Percentiles rank a stretch among this genome's conserved stretches.
These are phyloP conservation scores for Persicaria tinctoria DNA, from an alignment of 148 eudicot species.

Conservation along the genomic window DNA sequence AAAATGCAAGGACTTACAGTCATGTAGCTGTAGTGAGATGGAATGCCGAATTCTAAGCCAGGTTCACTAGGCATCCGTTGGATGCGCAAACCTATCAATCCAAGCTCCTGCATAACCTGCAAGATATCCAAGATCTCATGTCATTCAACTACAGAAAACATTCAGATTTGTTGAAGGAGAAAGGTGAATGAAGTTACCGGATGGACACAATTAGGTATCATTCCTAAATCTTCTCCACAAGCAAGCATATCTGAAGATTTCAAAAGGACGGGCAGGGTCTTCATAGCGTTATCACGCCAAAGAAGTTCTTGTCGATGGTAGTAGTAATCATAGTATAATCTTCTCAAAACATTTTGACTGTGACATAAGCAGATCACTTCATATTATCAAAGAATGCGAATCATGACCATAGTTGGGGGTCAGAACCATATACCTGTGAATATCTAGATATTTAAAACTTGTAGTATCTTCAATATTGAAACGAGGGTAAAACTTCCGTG, in stretches of 20 bases:
- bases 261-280: slow-evolving; percentile 86
- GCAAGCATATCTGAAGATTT: slow-evolving; percentile 94
- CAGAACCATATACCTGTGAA: slow-evolving; percentile 49
- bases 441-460: slow-evolving; percentile 70
- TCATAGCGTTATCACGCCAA: slow-evolving; percentile 90
- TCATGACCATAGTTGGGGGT: background rate
- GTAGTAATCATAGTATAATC: slow-evolving; percentile 87
- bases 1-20: slow-evolving; percentile 41
- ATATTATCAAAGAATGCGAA: background rate
- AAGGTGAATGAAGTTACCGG: slow-evolving; percentile 44
- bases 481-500: slow-evolving; percentile 73
- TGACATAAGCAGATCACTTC: background rate
- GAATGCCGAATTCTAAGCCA: slow-evolving; percentile 80
- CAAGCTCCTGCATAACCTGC: slow-evolving; percentile 98
- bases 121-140: slow-evolving; percentile 5
- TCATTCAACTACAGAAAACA: background rate
- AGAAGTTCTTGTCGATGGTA: slow-evolving; percentile 93
- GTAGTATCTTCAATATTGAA: slow-evolving; percentile 93
- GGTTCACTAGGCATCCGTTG: slow-evolving; percentile 97
- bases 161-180: background rate
- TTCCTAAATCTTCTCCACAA: slow-evolving; percentile 96
- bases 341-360: slow-evolving; percentile 85
- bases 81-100: slow-evolving; percentile 86
- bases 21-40: slow-evolving; percentile 88
- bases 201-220: slow-evolving; percentile 95